Base-by-base conservation (phyloP, 2,329 filamentous ascomycete genomes). In the Sarocladiaceae sp. region DNA sequence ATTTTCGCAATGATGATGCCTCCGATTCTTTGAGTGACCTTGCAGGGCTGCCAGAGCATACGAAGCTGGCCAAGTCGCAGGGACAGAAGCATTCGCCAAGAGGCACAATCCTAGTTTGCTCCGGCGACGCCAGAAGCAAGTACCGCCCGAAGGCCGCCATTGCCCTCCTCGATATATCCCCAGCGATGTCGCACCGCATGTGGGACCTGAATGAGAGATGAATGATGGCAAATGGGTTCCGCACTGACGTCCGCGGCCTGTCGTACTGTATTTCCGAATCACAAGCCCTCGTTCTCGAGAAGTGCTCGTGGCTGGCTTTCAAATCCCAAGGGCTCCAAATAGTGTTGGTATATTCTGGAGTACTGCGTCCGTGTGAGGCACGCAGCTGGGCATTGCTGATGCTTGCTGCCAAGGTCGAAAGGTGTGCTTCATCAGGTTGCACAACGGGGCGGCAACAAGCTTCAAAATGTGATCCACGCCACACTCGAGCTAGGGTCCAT, bases 241-340 rank as follows among this genome's bases (percentile, higher is more conserved):
- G 44, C 44, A 48, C 44, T 48, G 44, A 48, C n/a, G 26, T 33
- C 44, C n/a, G 28, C 17, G n/a, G n/a, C n/a, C n/a, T n/a, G n/a
- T n/a, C n/a, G n/a, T n/a, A n/a, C n/a, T n/a, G n/a, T n/a, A n/a
- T 28, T 48, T 48, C 22, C 44, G 26, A 31, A 48, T 48, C 25
- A 29, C 28, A 33, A 18, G 15, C 44, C 29, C 22, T 13, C 44
- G 44, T 31, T 48, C 28, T 48, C 23, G 12, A 26, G 44, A 48
- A 12, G 29, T 15, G 8, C 29, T 33, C 29, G 8, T 33, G 29
- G 29, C 29, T 33, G 29, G 15, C 29, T 33, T 33, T 15, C 29
- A 15, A n/a, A n/a, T n/a, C n/a, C 29, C 29, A 15, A 33, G 29
- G 29, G 10, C 10, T 33, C 8, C 15, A 15, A 8, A 33, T 10